A percentile compares a stretch with the other conserved stretches of the same genome.
Conservation (phyloP, 2,329 filamentous ascomycete genomes). For the Monilinia vaccinii-corymbosi region DNA sequence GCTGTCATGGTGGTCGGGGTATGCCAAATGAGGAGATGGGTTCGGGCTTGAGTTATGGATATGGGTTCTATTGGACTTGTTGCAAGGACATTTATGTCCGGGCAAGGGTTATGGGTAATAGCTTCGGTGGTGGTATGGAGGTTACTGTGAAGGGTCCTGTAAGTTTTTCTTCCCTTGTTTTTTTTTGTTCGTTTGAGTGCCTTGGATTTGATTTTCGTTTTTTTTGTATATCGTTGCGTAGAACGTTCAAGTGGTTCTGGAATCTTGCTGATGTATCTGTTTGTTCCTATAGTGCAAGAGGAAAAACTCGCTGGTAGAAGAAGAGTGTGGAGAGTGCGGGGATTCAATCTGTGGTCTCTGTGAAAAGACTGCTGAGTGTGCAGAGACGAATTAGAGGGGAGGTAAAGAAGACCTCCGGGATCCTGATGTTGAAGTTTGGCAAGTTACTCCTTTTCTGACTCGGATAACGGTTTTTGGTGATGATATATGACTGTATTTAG, state of each 20-base stretch:
- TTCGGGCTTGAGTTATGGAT: background rate
- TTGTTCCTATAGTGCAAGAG: background rate
- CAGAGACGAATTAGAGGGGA: background rate
- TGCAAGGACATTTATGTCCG: background rate
- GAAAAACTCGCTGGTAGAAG: background rate
- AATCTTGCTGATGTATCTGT: background rate
- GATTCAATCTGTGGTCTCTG: background rate
- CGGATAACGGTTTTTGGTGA: background rate
- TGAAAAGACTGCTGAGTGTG: background rate
- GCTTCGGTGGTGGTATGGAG: background rate
- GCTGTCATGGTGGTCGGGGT: background rate
- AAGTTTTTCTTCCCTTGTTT: background rate
- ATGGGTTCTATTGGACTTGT: constrained; percentile 2
- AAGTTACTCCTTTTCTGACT: background rate
- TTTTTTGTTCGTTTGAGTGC: rapidly evolving
- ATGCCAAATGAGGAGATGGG: background rate
- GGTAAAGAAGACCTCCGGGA: background rate
- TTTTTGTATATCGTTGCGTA: background rate
- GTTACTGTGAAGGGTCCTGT: background rate
- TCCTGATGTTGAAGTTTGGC: background rate
- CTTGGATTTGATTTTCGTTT: background rate
- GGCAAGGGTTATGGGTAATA: background rate
- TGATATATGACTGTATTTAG: background rate
- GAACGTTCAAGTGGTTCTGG: background rate
- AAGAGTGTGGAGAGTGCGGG: background rate